Evolutionary conservation across 176 grass and related monocot species (phyloP).

Genomic region (Carex parvula): DNA sequence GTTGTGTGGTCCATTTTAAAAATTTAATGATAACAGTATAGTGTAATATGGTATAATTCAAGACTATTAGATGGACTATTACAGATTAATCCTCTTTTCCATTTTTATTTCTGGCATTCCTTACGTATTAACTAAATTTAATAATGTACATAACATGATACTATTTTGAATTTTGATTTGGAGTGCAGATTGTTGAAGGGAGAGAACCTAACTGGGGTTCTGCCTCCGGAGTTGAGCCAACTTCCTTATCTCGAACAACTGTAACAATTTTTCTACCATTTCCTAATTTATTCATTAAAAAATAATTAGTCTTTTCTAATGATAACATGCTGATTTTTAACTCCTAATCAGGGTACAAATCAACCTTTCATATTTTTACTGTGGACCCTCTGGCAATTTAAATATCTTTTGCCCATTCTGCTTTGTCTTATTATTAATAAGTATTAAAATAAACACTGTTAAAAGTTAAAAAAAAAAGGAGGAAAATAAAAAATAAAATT

Average conservation of each 20-base stretch:
- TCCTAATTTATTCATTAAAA: neutral
- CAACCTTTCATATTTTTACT: neutral
- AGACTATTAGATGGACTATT: neutral
- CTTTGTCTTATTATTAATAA: neutral
- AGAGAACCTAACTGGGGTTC: constrained; percentile 55
- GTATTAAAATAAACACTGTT: neutral
- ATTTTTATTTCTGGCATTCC: neutral
- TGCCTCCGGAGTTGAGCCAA: constrained; percentile 59
- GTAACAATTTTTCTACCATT: constrained; percentile 39
- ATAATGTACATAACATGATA: neutral
- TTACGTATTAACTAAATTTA: neutral
- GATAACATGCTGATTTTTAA: neutral
- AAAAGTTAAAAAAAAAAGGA: neutral
- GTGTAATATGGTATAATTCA: neutral
- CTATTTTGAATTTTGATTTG: neutral
- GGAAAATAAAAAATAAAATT: neutral
- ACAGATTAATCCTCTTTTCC: neutral
- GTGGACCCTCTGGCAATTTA: neutral
- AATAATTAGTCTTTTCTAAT: neutral
- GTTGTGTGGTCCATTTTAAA: neutral
- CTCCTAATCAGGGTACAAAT: neutral
- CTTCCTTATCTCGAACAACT: constrained; percentile 63
- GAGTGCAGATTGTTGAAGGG: constrained; percentile 41
- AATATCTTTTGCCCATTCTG: neutral
- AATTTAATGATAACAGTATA: too few relatives aligned